Conservation (phyloP, 2,329 filamentous ascomycete species). For the Hymenoscyphus scutula region DNA sequence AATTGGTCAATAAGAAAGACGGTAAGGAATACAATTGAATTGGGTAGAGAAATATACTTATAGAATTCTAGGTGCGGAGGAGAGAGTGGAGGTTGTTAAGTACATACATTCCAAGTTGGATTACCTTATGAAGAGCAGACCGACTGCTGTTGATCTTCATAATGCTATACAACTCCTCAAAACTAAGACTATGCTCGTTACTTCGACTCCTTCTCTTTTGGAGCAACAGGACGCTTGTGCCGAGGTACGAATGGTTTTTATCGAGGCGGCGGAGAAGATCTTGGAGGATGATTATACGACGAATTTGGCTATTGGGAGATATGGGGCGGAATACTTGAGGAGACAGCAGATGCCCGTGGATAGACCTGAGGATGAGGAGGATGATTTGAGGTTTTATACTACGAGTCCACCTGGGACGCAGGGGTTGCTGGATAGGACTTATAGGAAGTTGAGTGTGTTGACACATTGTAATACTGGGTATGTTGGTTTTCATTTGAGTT, state of each 20-base stretch:
- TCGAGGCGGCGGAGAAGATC: slow-evolving; percentile 80
- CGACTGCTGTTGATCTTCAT: slow-evolving; percentile 90
- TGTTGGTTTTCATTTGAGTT: slow-evolving; percentile 20
- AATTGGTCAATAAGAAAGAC: slow-evolving; percentile 60
- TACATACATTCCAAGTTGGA: slow-evolving; percentile 77
- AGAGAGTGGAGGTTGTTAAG: slow-evolving; percentile 56
- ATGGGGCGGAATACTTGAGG: slow-evolving; percentile 79
- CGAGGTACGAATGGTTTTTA: slow-evolving; percentile 66
- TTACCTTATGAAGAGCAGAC: slow-evolving; percentile 84
- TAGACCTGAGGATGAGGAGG: slow-evolving; percentile 25
- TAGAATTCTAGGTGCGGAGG: slow-evolving; percentile 19
- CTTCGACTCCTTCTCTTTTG: slow-evolving; percentile 33
- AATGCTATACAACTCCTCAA: slow-evolving; percentile 86
- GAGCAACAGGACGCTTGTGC: slow-evolving; percentile 33
- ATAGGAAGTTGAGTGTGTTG: slow-evolving; percentile 70
- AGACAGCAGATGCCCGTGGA: slow-evolving; percentile 33
- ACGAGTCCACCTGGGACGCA: slow-evolving; percentile 39
- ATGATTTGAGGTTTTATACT: slow-evolving; percentile 35
- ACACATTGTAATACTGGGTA: slow-evolving; percentile 98
- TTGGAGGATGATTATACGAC: slow-evolving; percentile 82
- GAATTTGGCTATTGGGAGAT: slow-evolving; percentile 79
- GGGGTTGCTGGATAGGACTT: slow-evolving; percentile 45
- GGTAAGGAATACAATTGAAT: slow-evolving; percentile 35
- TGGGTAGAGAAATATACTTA: not conserved
- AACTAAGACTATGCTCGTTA: slow-evolving; percentile 52